Evolutionary conservation across 2,329 filamentous ascomycete genomes (phyloP).

Genomic region (Nemania sp.): DNA sequence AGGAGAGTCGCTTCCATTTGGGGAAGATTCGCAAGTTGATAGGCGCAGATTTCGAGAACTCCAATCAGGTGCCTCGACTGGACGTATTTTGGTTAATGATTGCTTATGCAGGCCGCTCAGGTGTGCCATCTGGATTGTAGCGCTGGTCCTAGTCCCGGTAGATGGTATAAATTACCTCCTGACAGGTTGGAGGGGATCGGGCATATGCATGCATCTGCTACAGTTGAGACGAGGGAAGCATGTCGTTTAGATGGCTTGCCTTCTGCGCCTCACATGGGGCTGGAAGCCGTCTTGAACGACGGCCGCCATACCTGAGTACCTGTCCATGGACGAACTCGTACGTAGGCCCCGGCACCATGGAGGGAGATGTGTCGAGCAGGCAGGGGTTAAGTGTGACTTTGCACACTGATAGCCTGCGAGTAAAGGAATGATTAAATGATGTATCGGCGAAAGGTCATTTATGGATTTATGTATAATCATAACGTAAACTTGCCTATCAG

Average conservation of each 20-base stretch:
- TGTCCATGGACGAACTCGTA: constrained; percentile 16
- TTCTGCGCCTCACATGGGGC: constrained; percentile 15
- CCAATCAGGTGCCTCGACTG: too few species aligned
- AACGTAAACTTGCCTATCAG: constrained; percentile 8
- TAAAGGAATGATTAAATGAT: constrained; percentile 11
- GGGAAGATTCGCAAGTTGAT: too few species aligned
- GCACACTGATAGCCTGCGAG: not conserved
- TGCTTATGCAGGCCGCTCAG: constrained; percentile 5
- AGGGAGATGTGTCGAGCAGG: constrained; percentile 16
- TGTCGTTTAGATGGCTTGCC: constrained; percentile 8
- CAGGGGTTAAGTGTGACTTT: constrained; percentile 12
- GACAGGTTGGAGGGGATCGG: constrained; percentile 14
- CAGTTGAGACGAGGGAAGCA: constrained; percentile 5
- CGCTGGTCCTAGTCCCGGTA: constrained; percentile 5
- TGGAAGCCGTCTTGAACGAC: constrained; percentile 21
- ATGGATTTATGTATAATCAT: not conserved
- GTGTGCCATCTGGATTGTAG: constrained; percentile 15
- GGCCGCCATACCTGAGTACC: constrained; percentile 17
- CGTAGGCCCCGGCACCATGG: constrained; percentile 23
- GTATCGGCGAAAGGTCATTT: not conserved
- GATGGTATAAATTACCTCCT: constrained; percentile 10
- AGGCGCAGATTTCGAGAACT: not conserved
- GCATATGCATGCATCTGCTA: constrained; percentile 16
- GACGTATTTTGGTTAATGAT: constrained; percentile 1
- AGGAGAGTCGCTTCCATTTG: not conserved